Conservation (phyloP, 352 stramenopile species). For the Pythium monospermum region DNA sequence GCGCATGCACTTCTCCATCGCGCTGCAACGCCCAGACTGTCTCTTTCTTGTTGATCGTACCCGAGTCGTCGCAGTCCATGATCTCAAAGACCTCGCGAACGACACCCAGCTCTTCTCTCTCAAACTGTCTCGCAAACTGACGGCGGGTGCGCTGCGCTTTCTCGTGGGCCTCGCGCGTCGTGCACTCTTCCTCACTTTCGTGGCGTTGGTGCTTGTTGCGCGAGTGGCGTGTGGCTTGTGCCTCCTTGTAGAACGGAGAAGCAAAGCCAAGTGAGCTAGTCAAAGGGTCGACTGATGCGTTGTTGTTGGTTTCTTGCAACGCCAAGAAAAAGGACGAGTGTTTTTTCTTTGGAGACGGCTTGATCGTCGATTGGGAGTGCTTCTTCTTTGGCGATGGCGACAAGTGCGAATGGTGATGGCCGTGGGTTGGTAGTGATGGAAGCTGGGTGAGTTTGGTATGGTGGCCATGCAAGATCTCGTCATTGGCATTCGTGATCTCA, state of each 20-base stretch:
- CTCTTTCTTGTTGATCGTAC: slow-evolving; percentile 56
- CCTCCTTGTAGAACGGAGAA: slow-evolving; percentile 17
- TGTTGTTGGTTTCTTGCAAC: slow-evolving; percentile 10
- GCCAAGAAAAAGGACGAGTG: slow-evolving; percentile 7
- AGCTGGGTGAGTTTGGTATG: slow-evolving; percentile 49
- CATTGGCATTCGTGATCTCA: slow-evolving; percentile 48
- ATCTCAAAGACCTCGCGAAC: slow-evolving; percentile 44
- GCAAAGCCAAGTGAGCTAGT: slow-evolving; percentile 21
- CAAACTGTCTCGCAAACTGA: slow-evolving; percentile 26
- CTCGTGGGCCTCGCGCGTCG: background rate
- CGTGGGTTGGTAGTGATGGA: slow-evolving; percentile 27
- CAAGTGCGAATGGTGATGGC: too few relatives aligned
- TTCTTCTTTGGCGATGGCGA: background rate
- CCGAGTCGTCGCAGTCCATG: slow-evolving; percentile 67
- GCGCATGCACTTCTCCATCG: slow-evolving; percentile 44
- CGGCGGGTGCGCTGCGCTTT: slow-evolving; percentile 1
- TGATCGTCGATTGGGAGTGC: background rate
- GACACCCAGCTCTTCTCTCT: slow-evolving; percentile 27
- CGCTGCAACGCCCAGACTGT: slow-evolving; percentile 61
- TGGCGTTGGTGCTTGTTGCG: background rate
- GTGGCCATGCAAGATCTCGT: slow-evolving; percentile 41
- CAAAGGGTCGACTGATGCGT: slow-evolving; percentile 20
- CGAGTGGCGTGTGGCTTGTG: background rate
- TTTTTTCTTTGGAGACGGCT: slow-evolving; percentile 4
- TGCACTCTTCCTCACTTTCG: slow-evolving; percentile 1